phyloP scores from a whole-genome alignment of 768 basidiomycete species.

The Kwoniella dendrophila region DNA sequence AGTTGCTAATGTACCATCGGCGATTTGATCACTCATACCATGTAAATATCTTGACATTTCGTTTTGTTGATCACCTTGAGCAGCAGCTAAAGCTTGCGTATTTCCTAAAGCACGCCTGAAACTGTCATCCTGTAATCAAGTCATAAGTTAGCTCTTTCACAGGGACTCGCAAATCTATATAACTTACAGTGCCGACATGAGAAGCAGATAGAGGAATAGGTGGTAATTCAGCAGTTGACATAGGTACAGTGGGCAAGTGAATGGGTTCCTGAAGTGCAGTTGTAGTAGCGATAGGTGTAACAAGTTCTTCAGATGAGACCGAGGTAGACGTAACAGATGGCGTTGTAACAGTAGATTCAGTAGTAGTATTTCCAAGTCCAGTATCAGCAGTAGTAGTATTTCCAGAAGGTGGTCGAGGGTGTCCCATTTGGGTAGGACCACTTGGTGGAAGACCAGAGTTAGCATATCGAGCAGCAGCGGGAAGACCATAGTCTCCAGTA shows the following conservation, averaged over 20 bases:
- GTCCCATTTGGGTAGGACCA: conserved; percentile 23
- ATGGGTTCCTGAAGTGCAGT: conserved; percentile 17
- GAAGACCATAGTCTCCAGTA: conserved; percentile 52
- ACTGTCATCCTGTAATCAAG: conserved; percentile 32
- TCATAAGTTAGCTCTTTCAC: not conserved
- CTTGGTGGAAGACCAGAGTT: conserved; percentile 29
- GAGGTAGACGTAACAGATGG: conserved; percentile 38
- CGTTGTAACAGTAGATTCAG: conserved; percentile 39
- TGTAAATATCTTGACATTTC: conserved; percentile 55
- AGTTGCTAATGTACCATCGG: conserved; percentile 33
- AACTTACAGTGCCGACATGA: conserved; percentile 16
- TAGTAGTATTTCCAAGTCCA: conserved; percentile 43
- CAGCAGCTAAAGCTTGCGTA: conserved; percentile 44
- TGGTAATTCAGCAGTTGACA: conserved; percentile 9
- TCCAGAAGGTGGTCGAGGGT: conserved; percentile 15
- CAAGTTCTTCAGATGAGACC: conserved; percentile 29
- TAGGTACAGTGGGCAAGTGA: conserved; percentile 7
- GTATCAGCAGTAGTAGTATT: conserved; percentile 34
- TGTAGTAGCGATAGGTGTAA: conserved; percentile 35
- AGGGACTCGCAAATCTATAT: not conserved
- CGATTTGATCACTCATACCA: conserved; percentile 50
- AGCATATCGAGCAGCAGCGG: conserved; percentile 47
- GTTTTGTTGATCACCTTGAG: conserved; percentile 54
- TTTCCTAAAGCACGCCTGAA: conserved; percentile 45
- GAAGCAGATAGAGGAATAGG: conserved; percentile 18